Evolutionary conservation across 805 yeast genomes (phyloP), one percentile per base, ranked within the genome.

Genomic region (Hanseniaspora pseudoguilliermondii): DNA sequence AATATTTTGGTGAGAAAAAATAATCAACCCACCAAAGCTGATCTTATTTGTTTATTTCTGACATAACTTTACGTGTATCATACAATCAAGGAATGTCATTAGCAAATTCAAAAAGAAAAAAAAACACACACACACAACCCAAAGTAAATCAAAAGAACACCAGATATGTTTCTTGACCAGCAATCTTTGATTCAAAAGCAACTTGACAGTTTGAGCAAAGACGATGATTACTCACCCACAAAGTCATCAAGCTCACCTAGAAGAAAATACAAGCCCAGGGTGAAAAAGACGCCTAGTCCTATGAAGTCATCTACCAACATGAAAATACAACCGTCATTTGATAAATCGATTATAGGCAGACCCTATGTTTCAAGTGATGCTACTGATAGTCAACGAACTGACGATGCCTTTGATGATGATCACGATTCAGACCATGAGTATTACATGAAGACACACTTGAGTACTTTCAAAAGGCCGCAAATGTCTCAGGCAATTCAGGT

Each of bases 181-280:
- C 55, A 51, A 9, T 35, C 49, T 18, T 43, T 51, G 35, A 23
- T 51, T 7, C 55, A 51, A 23, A 46, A 43, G 25, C 55, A 51
- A 36, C 36, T 51, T 16, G 55, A 51, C 7, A 51, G 39, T 25
- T 11, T 43, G 38, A 42, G 29, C 20, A 20, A 32, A 20, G 20
- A 35, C n/a, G 41, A 50, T 9, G 41, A 43, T 9, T n/a, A 51
- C 15, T 18, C 29, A 35, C 40, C 41, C 9, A 21, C 15, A 29
- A 34, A 47, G 11, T 2, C 41, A 13, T 46, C 38, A 32, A 46
- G 48, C 18, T 36, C 48, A n/a, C 18, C 47, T 3, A 43, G 11
- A 16, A 43, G 47, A 16, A 43, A 43, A 43, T 43, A 25, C 18
- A 43, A 27, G 27, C 34, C 34, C 6, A 43, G 34, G 23, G 2